A percentile compares a stretch with the other conserved stretches of the same genome.
Evolutionary conservation across 495 filamentous ascomycete species (phyloP).

Genomic region (Bryoglossum gracile): DNA sequence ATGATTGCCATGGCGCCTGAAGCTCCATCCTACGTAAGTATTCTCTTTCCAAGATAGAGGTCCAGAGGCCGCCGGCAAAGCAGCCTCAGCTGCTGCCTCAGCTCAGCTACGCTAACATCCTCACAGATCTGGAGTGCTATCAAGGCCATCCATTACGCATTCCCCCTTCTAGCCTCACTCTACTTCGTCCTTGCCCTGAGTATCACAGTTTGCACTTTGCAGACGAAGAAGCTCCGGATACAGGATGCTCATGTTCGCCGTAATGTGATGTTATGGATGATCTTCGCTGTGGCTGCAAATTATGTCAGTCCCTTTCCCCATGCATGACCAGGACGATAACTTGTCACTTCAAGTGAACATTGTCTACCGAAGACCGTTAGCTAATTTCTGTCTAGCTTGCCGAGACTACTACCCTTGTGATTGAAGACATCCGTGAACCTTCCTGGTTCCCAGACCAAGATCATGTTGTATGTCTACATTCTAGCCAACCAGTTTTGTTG

Average conservation of each 20-base stretch:
- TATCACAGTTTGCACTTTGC: slow-evolving; percentile 48
- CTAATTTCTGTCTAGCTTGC: slow-evolving; percentile 25
- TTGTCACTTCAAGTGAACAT: no score
- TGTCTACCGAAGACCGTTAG: no score
- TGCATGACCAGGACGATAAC: no score
- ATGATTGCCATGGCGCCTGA: background rate
- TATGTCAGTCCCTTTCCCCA: slow-evolving; percentile 33
- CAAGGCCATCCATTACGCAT: slow-evolving; percentile 43
- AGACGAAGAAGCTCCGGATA: slow-evolving; percentile 34
- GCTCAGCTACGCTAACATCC: slow-evolving; percentile 2
- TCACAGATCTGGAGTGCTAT: slow-evolving; percentile 13
- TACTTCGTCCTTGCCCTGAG: slow-evolving; percentile 47
- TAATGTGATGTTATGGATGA: slow-evolving; percentile 38
- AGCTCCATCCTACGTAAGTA: slow-evolving; percentile 5
- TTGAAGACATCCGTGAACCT: slow-evolving; percentile 31
- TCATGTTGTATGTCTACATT: slow-evolving; percentile 43
- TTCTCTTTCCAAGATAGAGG: no score
- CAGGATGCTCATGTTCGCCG: slow-evolving; percentile 36
- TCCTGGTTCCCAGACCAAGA: slow-evolving; percentile 40
- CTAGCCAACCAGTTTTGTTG: no score
- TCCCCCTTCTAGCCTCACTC: slow-evolving; percentile 45
- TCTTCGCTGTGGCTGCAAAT: slow-evolving; percentile 39
- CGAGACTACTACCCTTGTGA: slow-evolving; percentile 36
- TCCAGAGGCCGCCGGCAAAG: background rate
- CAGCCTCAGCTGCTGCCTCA: background rate